Percentiles rank a stretch among this genome's conserved stretches.
Evolutionary conservation across 2,329 filamentous ascomycete genomes (phyloP).

Genomic region (Leptographium lundbergii): DNA sequence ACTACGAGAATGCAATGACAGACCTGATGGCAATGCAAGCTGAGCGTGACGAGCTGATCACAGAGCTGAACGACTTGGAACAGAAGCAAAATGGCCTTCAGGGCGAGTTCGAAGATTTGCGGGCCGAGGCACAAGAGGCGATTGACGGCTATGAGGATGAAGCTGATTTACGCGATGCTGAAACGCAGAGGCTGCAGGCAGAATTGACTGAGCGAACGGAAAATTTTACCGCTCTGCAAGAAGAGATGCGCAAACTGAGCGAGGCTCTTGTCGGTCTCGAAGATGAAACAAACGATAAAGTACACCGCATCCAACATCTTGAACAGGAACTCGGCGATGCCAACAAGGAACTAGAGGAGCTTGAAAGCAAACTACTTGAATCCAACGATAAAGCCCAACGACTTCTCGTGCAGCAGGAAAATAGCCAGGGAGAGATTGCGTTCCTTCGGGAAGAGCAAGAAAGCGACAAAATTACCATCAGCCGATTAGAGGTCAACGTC

Average conservation of each 20-base stretch:
- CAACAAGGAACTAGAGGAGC: conserved; percentile 73
- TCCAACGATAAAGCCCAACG: conserved; percentile 79
- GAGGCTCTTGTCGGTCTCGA: conserved; percentile 78
- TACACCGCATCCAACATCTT: conserved; percentile 66
- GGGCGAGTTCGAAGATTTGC: conserved; percentile 46
- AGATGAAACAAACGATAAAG: conserved; percentile 72
- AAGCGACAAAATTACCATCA: conserved; percentile 93
- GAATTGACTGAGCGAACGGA: conserved; percentile 69
- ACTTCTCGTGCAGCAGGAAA: conserved; percentile 83
- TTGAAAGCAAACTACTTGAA: conserved; percentile 75
- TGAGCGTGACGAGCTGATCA: conserved; percentile 61
- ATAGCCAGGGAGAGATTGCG: conserved; percentile 80
- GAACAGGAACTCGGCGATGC: conserved; percentile 73
- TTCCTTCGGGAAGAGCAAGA: conserved; percentile 97
- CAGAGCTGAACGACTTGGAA: conserved; percentile 37
- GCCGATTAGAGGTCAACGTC: conserved; percentile 75
- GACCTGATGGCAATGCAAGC: conserved; percentile 68
- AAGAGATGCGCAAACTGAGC: conserved; percentile 85
- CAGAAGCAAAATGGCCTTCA: conserved; percentile 28
- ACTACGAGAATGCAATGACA: conserved; percentile 58
- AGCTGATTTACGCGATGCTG: conserved; percentile 57
- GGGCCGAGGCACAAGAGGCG: conserved; percentile 52
- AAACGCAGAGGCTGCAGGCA: conserved; percentile 55
- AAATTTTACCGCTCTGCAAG: conserved; percentile 82
- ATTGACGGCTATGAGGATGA: conserved; percentile 58